Evolutionary conservation across 2,329 filamentous ascomycete species (phyloP), one percentile per base, ranked within the genome.

Genomic region (Tolypocladium paradoxum): DNA sequence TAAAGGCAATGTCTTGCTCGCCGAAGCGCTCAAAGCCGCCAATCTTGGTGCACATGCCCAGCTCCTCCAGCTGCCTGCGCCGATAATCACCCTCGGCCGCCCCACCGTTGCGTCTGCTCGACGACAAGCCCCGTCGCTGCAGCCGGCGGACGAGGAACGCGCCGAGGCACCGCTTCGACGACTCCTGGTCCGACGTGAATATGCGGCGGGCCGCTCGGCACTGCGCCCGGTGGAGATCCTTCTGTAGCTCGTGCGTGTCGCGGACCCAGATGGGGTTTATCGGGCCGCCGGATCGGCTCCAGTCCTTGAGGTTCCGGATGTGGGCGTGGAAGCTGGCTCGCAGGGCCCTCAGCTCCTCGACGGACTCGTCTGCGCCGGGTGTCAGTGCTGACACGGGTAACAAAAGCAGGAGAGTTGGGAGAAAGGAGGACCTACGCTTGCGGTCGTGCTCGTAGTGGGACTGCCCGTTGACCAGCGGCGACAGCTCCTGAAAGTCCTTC

Each of bases 401-500:
- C 6, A 14, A 36, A 14, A 29, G 8, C 11, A 20, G 16, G 2
- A 16, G 4, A 35, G 34, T 11, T 7, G 16, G 34, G 8, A n/a
- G 24, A 43, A 22, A 54, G 43, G 37, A 54, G 43, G 29, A 70
- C 77, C 58, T 67, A 81, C 78, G 60, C 54, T 72, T 76, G 52
- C 77, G 70, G 61, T 83, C 79, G 55, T 76, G 75, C 61, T 82
- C 76, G 59, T 83, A 83, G 64, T 82, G 79, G 47, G 75, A 70
- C 59, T 76, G 73, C 33, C 79, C 78, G 57, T 79, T 77, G 52
- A 83, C 73, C 45, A 83, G 68, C 48, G 71, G 70, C 24, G 74
- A 73, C 54, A 83, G 69, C 61, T 79, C 74, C 67, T 83, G 79
- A 57, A 82, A 83, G 66, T 83, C 79, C 64, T 73, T 75, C 66